These are phyloP conservation scores for Dispira parvispora DNA, from an alignment of 192 early-diverging fungal species.

Conservation along the genomic window DNA sequence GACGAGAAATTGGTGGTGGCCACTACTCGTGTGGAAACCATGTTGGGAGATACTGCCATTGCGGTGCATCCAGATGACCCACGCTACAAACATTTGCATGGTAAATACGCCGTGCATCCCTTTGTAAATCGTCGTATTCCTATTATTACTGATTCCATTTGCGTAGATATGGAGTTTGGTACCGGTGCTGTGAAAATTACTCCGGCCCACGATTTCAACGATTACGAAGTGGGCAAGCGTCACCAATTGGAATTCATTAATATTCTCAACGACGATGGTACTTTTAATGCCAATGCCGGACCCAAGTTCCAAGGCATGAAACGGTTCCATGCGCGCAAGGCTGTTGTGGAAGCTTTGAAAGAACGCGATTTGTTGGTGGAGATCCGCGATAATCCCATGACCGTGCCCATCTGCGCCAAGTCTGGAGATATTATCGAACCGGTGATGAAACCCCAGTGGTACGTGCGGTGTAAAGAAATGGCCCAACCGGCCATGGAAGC, in stretches of 20 bases:
- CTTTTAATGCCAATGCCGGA: constrained; percentile 79
- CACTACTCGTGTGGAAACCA: constrained; percentile 98
- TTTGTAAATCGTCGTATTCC: constrained; percentile 82
- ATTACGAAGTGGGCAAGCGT: constrained; percentile 91
- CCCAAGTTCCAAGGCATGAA: constrained; percentile 66
- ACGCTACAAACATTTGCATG: constrained; percentile 89
- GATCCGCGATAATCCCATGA: constrained; percentile 85
- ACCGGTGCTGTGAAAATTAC: constrained; percentile 99
- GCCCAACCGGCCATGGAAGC: constrained; percentile 66
- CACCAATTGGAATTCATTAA: constrained; percentile 91
- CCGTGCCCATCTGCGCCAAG: constrained; percentile 72
- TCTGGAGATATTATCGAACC: constrained; percentile 94
- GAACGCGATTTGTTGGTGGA: constrained; percentile 74
- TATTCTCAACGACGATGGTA: constrained; percentile 93
- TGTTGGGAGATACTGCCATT: constrained; percentile 96
- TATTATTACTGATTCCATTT: constrained; percentile 71
- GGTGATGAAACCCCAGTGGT: constrained; percentile 99
- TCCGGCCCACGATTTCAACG: constrained; percentile 94
- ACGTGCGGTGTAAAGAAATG: constrained; percentile 83
- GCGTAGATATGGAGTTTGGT: constrained; percentile 84
- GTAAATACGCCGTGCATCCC: constrained; percentile 86
- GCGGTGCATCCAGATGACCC: constrained; percentile 85
- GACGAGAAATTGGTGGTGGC: constrained; percentile 86
- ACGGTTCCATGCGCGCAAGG: constrained; percentile 84
- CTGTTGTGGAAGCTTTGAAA: constrained; percentile 75